Evolutionary conservation across 139 green algal genomes (phyloP), one percentile per base, ranked within the genome.

Genomic region (Micractinium conductrix): DNA sequence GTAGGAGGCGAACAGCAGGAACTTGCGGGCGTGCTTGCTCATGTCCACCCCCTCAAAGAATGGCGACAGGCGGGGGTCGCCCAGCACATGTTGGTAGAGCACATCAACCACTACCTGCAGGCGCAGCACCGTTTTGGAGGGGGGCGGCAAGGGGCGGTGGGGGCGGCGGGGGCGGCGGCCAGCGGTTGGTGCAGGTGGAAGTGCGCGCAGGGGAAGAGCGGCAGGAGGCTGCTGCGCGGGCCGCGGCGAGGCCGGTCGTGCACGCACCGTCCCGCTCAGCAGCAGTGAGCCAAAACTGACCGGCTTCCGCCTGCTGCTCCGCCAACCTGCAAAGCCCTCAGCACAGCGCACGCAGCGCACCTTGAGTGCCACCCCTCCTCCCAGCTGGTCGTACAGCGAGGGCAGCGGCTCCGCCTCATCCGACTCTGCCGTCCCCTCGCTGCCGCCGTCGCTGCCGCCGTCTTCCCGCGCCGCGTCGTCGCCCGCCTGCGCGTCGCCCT

Each of bases 11-110:
- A 81, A 81, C 9, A 81, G 48, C 35, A 68, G 37, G 74, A 81
- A 81, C 26, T 70, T 81, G 50, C 74, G 74, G 21, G 30, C 16
- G 37, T 81, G 74, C 37, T 50, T 81, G 50, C 50, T 22, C 74
- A 81, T 81, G 74, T 81, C 50, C 5, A 81, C 50, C 0, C 74
- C 74, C 4, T 70, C 30, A 30, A 81, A 81, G 50, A 81, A 81
- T 9, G 4, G 22, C 9, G 35, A 50, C 35, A 68, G 48, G 2
- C 26, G 43, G 26, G 55, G 33, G 50, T 68, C 50, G 35, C 9
- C 74, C 35, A 81, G 48, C 50, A 81, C 74, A 0, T 50, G 74
- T 21, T 21, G 0, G 26, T 70, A 81, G 4, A 81, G 69, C 10
- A 5, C 30, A 22, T 81, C 50, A 19, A 81, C 74, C 26, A 81